Base-by-base conservation (phyloP, 2,329 filamentous ascomycete species). In the Diatrype stigma region DNA sequence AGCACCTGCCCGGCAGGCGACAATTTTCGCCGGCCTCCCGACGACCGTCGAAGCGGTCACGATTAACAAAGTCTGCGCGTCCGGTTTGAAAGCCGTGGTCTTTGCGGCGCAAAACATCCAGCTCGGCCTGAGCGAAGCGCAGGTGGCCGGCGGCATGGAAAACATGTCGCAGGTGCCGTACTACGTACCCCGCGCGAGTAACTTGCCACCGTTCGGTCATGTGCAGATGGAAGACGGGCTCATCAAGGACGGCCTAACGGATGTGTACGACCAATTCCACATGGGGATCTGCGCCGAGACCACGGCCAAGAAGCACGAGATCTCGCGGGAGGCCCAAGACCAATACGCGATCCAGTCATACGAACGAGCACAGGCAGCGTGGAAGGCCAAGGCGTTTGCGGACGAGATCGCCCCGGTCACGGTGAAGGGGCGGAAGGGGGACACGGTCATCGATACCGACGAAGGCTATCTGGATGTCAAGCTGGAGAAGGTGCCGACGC, bases 241-340 rank as follows among this genome's bases (percentile, higher is more conserved):
- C 62, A 87, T 97, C 67, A 94, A 94, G 70, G 94, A 99, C 65
- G 94, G 94, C 1, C 73, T 99, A 54, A 96, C 90, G 76, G 94
- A 99, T 67, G 93, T 96, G 14, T 99, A 96, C 72, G 91, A 96
- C 69, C 83, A 96, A 67, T 88, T 96, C 64, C 94, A 97, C 72
- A 99, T 99, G 94, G 94, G 94, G 42, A 91, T 94, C 62, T 99
- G 94, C 67, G 92, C 92, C 16, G 94, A 99, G 75, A 90, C 87
- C 60, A 96, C 93, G 2, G 94, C 89, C 45, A 96, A 96, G 78
- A 93, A 92, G 62, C 81, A 90, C 70, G 75, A 80, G 1, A 81
- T 99, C 56, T 86, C 87, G 8, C 79, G 94, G 14, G 84, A 96
- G 70, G 84, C 89, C 67, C 94, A 99, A 73, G 94, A 99, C 64